Evolutionary conservation across 1,139 yeast species (phyloP), one percentile per base, ranked within the genome.

Genomic region (Diutina scorzettiae): DNA sequence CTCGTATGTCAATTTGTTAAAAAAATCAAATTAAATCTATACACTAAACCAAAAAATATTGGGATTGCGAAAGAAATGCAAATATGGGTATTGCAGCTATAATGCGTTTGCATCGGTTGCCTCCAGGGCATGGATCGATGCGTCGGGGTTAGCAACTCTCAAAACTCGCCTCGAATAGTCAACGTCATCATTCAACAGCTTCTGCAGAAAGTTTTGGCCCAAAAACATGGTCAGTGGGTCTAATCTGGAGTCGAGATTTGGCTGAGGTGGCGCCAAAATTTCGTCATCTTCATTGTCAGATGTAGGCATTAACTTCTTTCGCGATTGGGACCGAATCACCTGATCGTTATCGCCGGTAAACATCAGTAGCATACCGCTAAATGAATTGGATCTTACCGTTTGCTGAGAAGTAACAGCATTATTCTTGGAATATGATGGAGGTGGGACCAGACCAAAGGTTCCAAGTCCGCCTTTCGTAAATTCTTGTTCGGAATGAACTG

Each of bases 101-200:
- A n/a, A n/a, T n/a, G n/a, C n/a, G n/a, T n/a, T n/a, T n/a, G n/a
- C n/a, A n/a, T n/a, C n/a, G n/a, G n/a, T n/a, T n/a, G 30, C 33
- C 33, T 30, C 33, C 33, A 30, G 33, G 33, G 33, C 33, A 17
- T 16, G 14, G 18, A 16, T 14, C 19, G 24, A 12, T n/a, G n/a
- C 6, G 31, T 27, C 40, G 7, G 84, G 85, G 58, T 83, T 83
- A n/a, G 81, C 73, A 28, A 83, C 79, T 44, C 81, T 69, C 45
- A 84, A 63, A 12, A 78, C 81, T 48, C 78, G 71, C 45, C 94
- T 65, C 6, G 85, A 76, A 57, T 83, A 83, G 56, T 83, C 93
- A 45, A 69, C 64, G 48, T 82, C 81, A 56, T 84, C 94, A 32
- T 78, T 81, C 44, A 84, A 61, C n/a, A 84, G 73, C 48, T 75